phyloP scores from a whole-genome alignment of 2,329 filamentous ascomycete species.

The Fusarium illudens region DNA sequence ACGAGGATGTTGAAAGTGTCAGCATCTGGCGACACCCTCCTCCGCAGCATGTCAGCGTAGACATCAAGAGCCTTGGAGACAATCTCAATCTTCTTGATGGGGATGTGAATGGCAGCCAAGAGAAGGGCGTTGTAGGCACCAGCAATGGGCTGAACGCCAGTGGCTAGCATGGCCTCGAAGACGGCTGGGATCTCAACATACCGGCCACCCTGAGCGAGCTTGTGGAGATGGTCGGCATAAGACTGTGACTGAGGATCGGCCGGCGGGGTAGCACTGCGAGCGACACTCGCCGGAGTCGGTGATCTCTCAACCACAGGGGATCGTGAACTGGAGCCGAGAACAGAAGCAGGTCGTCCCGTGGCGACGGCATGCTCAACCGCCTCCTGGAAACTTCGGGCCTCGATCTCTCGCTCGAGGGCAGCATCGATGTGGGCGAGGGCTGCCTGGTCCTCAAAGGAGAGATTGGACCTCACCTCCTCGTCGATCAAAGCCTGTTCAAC shows the following conservation, averaged over 20 bases:
- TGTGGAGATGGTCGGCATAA: slow-evolving; percentile 81
- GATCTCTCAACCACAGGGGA: slow-evolving; percentile 54
- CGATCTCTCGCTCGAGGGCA: slow-evolving; percentile 81
- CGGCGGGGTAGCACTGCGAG: slow-evolving; percentile 68
- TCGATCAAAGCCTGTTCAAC: slow-evolving; percentile 47
- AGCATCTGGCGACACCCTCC: slow-evolving; percentile 81
- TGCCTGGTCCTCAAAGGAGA: slow-evolving; percentile 61
- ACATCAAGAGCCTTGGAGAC: slow-evolving; percentile 93
- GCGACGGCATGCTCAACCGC: slow-evolving; percentile 54
- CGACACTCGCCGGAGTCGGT: slow-evolving; percentile 56
- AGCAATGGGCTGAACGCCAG: slow-evolving; percentile 81
- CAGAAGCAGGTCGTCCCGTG: slow-evolving; percentile 49
- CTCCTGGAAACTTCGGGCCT: slow-evolving; percentile 58
- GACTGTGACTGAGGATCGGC: slow-evolving; percentile 70
- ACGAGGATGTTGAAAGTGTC: slow-evolving; percentile 91
- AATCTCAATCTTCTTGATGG: slow-evolving; percentile 80
- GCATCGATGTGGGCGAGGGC: slow-evolving; percentile 85
- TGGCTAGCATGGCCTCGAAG: slow-evolving; percentile 88
- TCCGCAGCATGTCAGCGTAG: slow-evolving; percentile 94
- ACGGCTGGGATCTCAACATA: slow-evolving; percentile 89
- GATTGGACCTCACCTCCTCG: slow-evolving; percentile 48
- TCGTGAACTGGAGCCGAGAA: slow-evolving; percentile 50
- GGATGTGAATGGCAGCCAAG: slow-evolving; percentile 83
- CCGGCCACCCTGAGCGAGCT: slow-evolving; percentile 74
- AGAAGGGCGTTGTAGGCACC: slow-evolving; percentile 93